Conservation (phyloP, 179 eudicot species). For the Pouteria campechiana region DNA sequence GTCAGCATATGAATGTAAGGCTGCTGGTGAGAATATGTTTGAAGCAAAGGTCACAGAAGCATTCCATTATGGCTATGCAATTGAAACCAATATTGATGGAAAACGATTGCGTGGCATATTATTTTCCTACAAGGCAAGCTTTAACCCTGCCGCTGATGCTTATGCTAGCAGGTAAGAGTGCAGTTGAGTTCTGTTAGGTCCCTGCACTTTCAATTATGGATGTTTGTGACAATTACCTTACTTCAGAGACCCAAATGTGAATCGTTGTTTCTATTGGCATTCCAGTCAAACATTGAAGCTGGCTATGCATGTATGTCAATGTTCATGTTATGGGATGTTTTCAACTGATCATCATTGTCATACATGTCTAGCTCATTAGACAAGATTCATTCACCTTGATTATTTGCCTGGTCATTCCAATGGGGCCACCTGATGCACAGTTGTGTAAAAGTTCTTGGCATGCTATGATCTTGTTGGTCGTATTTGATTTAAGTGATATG, state of each 20-base stretch:
- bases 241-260: no score
- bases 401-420: no score
- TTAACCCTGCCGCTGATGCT: constrained; percentile 11
- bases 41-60: constrained; percentile 63
- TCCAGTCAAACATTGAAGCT: no score
- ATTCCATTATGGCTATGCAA: constrained; percentile 44
- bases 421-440: no score
- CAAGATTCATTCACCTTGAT: no score
- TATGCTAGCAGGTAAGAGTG: constrained; percentile 28
- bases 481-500: neutral
- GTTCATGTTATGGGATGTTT: constrained; percentile 1
- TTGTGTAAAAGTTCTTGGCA: no score
- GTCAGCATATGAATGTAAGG: constrained; percentile 42
- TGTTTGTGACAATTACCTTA: no score
- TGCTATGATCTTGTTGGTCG: neutral
- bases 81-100: constrained; percentile 84
- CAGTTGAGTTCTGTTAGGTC: neutral
- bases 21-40: constrained; percentile 75
- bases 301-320: neutral
- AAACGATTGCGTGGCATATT: constrained; percentile 74
- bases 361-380: no score
- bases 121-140: constrained; percentile 36
- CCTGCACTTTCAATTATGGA: no score
- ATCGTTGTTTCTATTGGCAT: no score
- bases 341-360: neutral